Conservation (phyloP, 345 rosid species). For the Eucalyptus regnans region DNA sequence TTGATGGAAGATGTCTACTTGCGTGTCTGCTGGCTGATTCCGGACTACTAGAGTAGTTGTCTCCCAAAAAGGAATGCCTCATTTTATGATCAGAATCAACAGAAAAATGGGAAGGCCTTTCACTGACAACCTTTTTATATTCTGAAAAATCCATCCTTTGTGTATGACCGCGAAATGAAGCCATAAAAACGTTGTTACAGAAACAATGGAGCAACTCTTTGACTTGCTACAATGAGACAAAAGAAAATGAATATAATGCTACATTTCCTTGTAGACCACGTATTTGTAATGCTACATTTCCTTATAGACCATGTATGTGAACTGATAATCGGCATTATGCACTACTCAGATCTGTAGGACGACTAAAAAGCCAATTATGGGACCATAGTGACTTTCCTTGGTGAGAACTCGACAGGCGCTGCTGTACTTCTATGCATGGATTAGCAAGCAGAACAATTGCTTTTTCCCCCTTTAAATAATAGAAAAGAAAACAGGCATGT, state of each 20-base stretch:
- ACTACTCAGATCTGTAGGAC: neutral
- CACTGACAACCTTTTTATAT: constrained; percentile 14
- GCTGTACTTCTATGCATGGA: neutral
- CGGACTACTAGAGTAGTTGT: constrained; percentile 22
- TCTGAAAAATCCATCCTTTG: constrained; percentile 35
- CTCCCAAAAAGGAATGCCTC: constrained; percentile 12
- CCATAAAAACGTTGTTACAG: constrained; percentile 43
- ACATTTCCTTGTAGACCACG: neutral
- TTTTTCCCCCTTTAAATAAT: neutral
- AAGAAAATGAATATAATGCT: neutral
- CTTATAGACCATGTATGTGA: neutral
- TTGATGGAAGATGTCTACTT: constrained; percentile 67
- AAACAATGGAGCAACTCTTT: constrained; percentile 8
- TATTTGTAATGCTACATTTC: neutral
- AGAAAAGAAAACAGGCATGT: neutral
- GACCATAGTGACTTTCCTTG: neutral
- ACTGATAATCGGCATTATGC: neutral
- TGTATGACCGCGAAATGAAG: constrained; percentile 43
- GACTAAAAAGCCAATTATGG: neutral
- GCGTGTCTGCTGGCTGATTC: constrained; percentile 44
- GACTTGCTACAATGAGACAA: neutral
- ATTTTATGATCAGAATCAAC: constrained; percentile 15
- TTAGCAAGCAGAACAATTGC: neutral
- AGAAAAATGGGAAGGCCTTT: constrained; percentile 19
- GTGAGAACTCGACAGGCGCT: neutral